Conservation (phyloP, 169 alveolate species). For the Plasmodium vinckei region DNA sequence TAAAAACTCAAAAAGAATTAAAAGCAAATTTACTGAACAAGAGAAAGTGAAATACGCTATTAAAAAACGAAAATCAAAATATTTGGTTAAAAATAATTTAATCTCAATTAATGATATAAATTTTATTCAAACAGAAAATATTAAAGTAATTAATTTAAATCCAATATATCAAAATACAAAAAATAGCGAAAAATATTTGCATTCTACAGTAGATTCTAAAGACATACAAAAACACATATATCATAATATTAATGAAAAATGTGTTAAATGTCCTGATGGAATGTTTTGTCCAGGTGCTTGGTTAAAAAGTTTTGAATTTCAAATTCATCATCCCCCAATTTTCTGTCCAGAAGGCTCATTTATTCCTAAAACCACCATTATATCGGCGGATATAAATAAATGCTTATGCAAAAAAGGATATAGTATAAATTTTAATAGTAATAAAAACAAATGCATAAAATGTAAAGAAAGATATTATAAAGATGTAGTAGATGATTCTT, state of each 20-base stretch:
- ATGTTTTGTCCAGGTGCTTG: constrained; percentile 75
- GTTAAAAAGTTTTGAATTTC: constrained; percentile 39
- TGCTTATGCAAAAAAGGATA: constrained; percentile 85
- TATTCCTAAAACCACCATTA: constrained; percentile 80
- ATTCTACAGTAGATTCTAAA: constrained; percentile 12
- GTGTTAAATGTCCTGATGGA: constrained; percentile 38
- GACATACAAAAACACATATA: neutral
- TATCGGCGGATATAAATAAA: constrained; percentile 79
- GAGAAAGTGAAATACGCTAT: neutral
- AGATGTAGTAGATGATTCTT: constrained; percentile 86
- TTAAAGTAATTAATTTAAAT: neutral
- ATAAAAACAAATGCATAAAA: constrained; percentile 69
- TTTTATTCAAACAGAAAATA: constrained; percentile 10
- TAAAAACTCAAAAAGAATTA: neutral
- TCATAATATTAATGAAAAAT: neutral
- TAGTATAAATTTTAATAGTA: constrained; percentile 32
- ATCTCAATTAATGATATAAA: neutral
- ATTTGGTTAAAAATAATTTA: too few relatives aligned
- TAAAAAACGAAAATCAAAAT: too few relatives aligned
- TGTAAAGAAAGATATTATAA: constrained; percentile 86
- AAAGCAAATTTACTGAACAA: neutral
- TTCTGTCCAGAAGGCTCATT: constrained; percentile 84
- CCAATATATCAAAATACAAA: neutral
- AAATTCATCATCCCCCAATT: constrained; percentile 83
- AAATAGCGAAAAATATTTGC: neutral